Evolutionary conservation across 371 early-diverging fungal species (phyloP).

Genomic region (Chytridium lagenaria): DNA sequence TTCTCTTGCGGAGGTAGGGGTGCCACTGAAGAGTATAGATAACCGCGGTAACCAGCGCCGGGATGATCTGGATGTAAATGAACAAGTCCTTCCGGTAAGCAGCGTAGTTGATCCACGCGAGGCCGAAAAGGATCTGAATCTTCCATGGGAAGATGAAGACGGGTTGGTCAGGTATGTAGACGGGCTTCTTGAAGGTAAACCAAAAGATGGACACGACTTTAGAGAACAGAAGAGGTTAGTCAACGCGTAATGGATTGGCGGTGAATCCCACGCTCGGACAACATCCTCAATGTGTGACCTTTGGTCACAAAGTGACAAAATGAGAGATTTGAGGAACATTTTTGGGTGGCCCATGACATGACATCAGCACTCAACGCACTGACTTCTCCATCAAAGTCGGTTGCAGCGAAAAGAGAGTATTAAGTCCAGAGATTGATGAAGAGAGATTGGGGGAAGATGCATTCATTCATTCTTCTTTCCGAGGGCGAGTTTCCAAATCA

Average conservation of each 20-base stretch:
- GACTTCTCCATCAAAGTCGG: too few relatives aligned
- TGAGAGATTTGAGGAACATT: too few relatives aligned
- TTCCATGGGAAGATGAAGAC: slow-evolving; percentile 35
- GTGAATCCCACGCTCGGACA: neutral
- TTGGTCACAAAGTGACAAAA: neutral
- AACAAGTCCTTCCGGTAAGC: slow-evolving; percentile 30
- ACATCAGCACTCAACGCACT: too few relatives aligned
- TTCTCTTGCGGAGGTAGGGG: slow-evolving; percentile 34
- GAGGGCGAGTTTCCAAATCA: too few relatives aligned
- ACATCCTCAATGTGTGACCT: neutral
- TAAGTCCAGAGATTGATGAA: too few relatives aligned
- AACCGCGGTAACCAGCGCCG: slow-evolving; percentile 21
- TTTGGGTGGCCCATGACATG: too few relatives aligned
- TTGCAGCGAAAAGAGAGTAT: too few relatives aligned
- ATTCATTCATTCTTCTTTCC: too few relatives aligned
- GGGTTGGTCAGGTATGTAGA: slow-evolving; percentile 18
- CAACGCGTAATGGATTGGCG: neutral
- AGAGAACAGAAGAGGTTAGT: neutral
- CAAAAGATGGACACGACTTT: slow-evolving; percentile 29
- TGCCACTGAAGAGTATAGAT: slow-evolving; percentile 37
- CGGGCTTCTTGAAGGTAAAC: slow-evolving; percentile 21
- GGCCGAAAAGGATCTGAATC: slow-evolving; percentile 29
- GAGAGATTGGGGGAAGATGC: too few relatives aligned
- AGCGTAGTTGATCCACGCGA: slow-evolving; percentile 30
- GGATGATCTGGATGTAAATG: slow-evolving; percentile 32